These are phyloP conservation scores for Oligophagozyma castellii DNA, from an alignment of 1,139 yeast genomes.

Conservation along the genomic window DNA sequence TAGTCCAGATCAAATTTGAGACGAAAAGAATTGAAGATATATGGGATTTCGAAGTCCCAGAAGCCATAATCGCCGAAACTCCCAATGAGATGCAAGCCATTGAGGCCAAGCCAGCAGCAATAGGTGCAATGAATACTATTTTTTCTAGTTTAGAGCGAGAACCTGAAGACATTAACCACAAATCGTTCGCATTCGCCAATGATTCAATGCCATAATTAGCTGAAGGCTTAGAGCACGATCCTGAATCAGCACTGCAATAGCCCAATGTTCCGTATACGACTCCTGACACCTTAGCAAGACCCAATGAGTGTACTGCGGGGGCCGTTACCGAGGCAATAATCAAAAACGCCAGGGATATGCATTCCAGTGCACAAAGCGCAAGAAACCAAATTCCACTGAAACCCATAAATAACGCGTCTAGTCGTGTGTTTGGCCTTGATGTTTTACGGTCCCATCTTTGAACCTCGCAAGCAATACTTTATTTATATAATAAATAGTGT, in stretches of 20 bases:
- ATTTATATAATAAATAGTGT: no score
- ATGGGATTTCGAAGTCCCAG: conserved; percentile 18
- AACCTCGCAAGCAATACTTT: no score
- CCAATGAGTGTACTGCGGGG: conserved; percentile 41
- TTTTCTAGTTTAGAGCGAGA: conserved; percentile 58
- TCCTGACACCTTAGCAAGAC: conserved; percentile 37
- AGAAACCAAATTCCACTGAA: conserved; percentile 1
- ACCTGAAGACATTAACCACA: conserved; percentile 37
- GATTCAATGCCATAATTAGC: conserved; percentile 35
- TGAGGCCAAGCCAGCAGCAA: conserved; percentile 56
- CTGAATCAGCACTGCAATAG: conserved; percentile 36
- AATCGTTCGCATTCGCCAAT: conserved; percentile 23
- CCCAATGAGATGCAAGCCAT: conserved; percentile 32
- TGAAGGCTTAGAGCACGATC: conserved; percentile 34
- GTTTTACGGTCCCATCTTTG: no score
- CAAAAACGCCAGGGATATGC: conserved; percentile 33
- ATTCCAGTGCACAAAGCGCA: conserved; percentile 15
- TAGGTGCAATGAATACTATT: conserved; percentile 64
- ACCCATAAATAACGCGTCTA: no score
- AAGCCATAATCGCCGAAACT: conserved; percentile 2
- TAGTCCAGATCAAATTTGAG: conserved; percentile 24
- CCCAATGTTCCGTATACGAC: conserved; percentile 81
- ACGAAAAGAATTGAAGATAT: conserved; percentile 26
- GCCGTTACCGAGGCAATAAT: conserved; percentile 45
- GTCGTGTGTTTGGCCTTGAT: no score